Evolutionary conservation across 352 stramenopile genomes (phyloP), one percentile per base, ranked within the genome.

Genomic region (Stramenopiles sp.): DNA sequence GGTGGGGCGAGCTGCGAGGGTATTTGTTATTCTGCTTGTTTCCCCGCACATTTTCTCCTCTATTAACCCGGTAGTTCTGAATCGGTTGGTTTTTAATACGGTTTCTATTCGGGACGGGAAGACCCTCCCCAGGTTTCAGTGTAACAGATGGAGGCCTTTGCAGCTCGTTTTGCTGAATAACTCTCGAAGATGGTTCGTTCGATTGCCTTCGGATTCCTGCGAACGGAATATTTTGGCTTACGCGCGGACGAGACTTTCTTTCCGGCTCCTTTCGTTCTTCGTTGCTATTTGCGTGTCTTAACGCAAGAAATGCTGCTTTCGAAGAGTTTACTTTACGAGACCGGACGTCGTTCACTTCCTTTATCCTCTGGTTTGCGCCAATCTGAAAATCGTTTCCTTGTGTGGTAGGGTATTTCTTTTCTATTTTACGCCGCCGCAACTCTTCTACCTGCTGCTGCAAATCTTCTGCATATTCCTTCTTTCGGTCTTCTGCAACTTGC

Each of bases 401-500:
- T n/a, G n/a, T n/a, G n/a, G n/a, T n/a, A n/a, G n/a, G n/a, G 12
- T 18, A 18, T 18, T 63, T 63, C 25, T 63, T 63, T 63, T 63
- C 12, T 25, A 63, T 63, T 63, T 63, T 63, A 12, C 25, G 12
- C 25, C 43, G 43, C 25, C 43, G 43, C 43, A 63, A 63, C 25
- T 63, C 43, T 63, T 63, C 43, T 63, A 63, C 43, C 25, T 63
- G 43, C 12, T 63, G 43, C 25, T 63, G 12, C 25, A 63, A 63
- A 63, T 63, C 43, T 63, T 63, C 43, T 18, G 43, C 43, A 63
- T 63, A 63, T 63, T 63, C 43, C 25, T 63, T 63, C 43, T 63
- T 63, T 25, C 12, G 12, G 25, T 63, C 43, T 63, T 12, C 43
- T 25, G 12, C 25, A 18, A 63, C 25, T 25, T 63, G 12, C 12